Conservation (phyloP, 805 yeast genomes). For the Yarrowia hollandica region DNA sequence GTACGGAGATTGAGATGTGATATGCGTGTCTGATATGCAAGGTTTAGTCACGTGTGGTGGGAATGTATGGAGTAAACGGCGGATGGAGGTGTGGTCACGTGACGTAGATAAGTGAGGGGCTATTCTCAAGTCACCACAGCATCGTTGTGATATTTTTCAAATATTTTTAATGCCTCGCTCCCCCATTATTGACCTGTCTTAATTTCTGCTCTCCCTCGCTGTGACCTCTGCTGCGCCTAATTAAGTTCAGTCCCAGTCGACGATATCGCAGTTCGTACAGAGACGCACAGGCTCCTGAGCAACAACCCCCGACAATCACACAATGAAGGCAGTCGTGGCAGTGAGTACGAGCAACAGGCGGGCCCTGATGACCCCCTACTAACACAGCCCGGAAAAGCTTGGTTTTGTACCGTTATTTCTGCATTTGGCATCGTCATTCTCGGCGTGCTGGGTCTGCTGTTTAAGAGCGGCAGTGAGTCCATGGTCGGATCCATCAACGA, state of each 20-base stretch:
- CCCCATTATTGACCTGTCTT: too few species aligned
- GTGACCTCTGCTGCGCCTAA: too few species aligned
- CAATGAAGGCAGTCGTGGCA: conserved; percentile 30
- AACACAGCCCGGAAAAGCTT: conserved; percentile 73
- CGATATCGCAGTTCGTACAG: conserved; percentile 2
- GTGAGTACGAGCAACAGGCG: neutral
- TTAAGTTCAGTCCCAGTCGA: conserved; percentile 19
- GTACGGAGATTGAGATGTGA: neutral
- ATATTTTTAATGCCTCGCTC: too few species aligned
- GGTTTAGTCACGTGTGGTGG: conserved; percentile 1
- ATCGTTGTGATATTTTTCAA: too few species aligned
- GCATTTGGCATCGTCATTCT: conserved; percentile 89
- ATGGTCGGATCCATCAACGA: conserved; percentile 90
- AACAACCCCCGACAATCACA: conserved; percentile 4
- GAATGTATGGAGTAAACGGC: too few species aligned
- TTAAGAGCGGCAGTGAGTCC: conserved; percentile 78
- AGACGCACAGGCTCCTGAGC: conserved; percentile 20
- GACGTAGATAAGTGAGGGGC: too few species aligned
- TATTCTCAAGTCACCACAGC: too few species aligned
- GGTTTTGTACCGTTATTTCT: conserved; percentile 91
- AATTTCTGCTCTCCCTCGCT: too few species aligned
- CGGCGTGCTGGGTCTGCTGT: conserved; percentile 78
- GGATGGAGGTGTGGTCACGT: too few species aligned
- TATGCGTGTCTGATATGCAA: conserved; percentile 8
- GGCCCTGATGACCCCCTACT: too few species aligned